Evolutionary conservation across 2,329 filamentous ascomycete genomes (phyloP).

Genomic region (Pseudogymnoascus sp.): DNA sequence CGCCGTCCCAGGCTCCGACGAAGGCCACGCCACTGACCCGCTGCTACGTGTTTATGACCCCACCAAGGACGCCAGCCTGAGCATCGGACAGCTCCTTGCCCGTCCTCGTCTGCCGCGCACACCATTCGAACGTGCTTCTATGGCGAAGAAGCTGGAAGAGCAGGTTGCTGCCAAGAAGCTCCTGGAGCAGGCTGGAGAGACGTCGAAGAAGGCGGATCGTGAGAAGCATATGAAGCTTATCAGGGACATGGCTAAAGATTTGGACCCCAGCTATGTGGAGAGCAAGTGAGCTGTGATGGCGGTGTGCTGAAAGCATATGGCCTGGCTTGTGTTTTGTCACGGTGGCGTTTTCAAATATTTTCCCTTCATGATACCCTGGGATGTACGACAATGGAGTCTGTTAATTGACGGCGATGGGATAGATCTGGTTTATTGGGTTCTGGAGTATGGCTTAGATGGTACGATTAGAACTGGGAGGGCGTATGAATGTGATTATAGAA

Average conservation of each 20-base stretch:
- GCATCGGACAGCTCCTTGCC: constrained; percentile 9
- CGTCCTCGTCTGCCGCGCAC: background rate
- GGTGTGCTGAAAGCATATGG: background rate
- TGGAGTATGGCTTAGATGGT: background rate
- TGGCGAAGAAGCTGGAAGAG: background rate
- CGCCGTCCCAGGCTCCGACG: background rate
- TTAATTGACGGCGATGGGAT: background rate
- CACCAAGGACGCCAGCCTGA: background rate
- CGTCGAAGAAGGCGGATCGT: background rate
- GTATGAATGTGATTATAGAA: background rate
- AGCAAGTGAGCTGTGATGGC: background rate
- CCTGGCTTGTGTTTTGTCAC: background rate
- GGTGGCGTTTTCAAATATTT: background rate
- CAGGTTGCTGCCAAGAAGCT: background rate
- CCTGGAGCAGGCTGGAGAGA: background rate
- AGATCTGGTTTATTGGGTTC: background rate
- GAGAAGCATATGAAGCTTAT: background rate
- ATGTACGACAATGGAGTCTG: background rate
- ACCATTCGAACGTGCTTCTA: background rate
- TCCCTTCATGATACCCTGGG: background rate
- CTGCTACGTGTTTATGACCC: constrained; percentile 8
- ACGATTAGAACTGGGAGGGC: background rate
- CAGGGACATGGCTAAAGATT: background rate
- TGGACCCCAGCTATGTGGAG: background rate
- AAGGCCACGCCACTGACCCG: background rate